A percentile compares a stretch with the other conserved stretches of the same genome.
Evolutionary conservation across 1,284 basidiomycete species (phyloP).

Genomic region (Leccinum huronense): DNA sequence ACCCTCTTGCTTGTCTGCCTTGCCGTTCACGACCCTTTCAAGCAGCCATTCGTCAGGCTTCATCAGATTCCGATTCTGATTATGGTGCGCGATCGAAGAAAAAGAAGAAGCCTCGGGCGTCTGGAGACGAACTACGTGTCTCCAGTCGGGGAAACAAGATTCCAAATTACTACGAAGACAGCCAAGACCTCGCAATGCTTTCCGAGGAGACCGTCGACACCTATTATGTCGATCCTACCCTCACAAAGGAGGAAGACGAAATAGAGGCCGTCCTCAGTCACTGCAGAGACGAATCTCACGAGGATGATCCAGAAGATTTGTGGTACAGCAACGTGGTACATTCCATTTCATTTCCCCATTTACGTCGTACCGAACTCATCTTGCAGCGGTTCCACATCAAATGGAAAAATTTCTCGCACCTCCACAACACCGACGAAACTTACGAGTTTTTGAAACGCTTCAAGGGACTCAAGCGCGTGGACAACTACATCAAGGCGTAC

Average conservation of each 20-base stretch:
- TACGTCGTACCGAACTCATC: constrained; percentile 6
- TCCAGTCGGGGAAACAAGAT: constrained; percentile 80
- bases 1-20: constrained; percentile 16
- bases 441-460: constrained; percentile 95
- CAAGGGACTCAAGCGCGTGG: constrained; percentile 93
- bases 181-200: constrained; percentile 77
- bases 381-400: constrained; percentile 90
- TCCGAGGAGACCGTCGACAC: constrained; percentile 57
- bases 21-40: constrained; percentile 38
- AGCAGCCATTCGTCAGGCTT: constrained; percentile 45
- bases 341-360: not conserved
- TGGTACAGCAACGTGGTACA: constrained; percentile 83
- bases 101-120: constrained; percentile 68
- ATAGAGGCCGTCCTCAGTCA: constrained; percentile 87
- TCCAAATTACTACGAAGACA: constrained; percentile 84
- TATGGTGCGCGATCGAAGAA: constrained; percentile 85
- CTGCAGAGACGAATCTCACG: constrained; percentile 75
- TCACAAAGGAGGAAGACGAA: constrained; percentile 77
- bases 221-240: constrained; percentile 54
- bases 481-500: constrained; percentile 96
- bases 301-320: constrained; percentile 73
- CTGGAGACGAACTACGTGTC: constrained; percentile 70
- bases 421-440: constrained; percentile 96
- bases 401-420: constrained; percentile 92
- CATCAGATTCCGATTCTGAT: constrained; percentile 83